Conservation (phyloP, 768 basidiomycete genomes). For the Chlorophyllum brunneum region DNA sequence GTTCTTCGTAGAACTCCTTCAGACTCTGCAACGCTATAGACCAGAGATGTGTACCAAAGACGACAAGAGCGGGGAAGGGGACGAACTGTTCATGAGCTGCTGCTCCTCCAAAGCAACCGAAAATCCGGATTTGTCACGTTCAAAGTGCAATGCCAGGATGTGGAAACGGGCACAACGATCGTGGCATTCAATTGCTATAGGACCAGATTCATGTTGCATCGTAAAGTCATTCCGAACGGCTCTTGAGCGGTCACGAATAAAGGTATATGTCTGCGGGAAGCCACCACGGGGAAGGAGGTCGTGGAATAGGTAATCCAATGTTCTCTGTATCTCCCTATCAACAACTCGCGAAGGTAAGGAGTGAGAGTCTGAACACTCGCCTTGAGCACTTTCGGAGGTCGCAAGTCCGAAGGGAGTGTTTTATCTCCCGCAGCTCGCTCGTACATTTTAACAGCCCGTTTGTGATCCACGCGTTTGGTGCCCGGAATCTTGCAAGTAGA, state of each 20-base stretch:
- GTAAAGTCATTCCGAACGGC: slow-evolving; percentile 92
- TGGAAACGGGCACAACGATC: slow-evolving; percentile 95
- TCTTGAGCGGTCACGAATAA: slow-evolving; percentile 90
- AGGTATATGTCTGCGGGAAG: slow-evolving; percentile 68
- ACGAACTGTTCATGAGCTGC: slow-evolving; percentile 87
- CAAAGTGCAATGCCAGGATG: slow-evolving; percentile 72
- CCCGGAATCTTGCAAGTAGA: slow-evolving; percentile 57
- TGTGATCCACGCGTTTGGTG: slow-evolving; percentile 83
- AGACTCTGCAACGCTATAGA: slow-evolving; percentile 80
- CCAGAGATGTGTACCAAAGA: not conserved
- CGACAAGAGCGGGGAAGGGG: not conserved
- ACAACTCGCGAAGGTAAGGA: not conserved
- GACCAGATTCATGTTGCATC: slow-evolving; percentile 80
- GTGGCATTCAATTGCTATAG: slow-evolving; percentile 81
- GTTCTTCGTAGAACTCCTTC: slow-evolving; percentile 91
- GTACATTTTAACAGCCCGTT: slow-evolving; percentile 90
- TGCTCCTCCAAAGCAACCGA: slow-evolving; percentile 76
- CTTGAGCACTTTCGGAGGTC: slow-evolving; percentile 81
- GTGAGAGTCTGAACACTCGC: slow-evolving; percentile 30
- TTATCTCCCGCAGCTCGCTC: slow-evolving; percentile 94
- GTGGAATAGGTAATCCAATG: slow-evolving; percentile 91
- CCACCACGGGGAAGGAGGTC: slow-evolving; percentile 68
- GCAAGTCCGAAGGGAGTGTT: slow-evolving; percentile 84
- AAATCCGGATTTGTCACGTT: slow-evolving; percentile 55
- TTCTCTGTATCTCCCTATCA: slow-evolving; percentile 45